Conservation (phyloP, 108 stramenopile genomes). For the Fragilariopsis cylindrus region DNA sequence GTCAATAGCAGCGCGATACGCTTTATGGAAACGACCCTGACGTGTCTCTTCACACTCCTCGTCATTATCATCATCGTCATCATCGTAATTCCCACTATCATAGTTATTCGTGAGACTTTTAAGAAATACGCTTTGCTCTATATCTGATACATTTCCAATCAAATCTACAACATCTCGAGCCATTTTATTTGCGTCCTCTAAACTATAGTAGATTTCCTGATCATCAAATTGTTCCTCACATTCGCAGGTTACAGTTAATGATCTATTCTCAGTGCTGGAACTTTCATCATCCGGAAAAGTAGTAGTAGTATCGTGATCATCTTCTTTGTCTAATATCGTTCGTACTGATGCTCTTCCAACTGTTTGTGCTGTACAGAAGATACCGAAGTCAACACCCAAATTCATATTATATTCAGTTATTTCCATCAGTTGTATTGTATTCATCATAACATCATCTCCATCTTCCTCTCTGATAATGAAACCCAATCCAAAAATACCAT, state of each 20-base stretch:
- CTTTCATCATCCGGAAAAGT: background rate
- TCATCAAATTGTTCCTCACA: constrained; percentile 13
- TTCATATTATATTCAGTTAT: constrained; percentile 26
- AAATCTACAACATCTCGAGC: background rate
- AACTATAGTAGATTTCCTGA: background rate
- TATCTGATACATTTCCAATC: background rate
- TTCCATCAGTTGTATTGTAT: constrained; percentile 20
- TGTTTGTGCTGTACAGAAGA: constrained; percentile 21
- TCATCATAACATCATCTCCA: constrained; percentile 15
- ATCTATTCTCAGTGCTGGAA: background rate
- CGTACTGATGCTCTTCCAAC: constrained; percentile 15
- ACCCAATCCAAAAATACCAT: constrained; percentile 27
- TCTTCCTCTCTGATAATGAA: constrained; percentile 7
- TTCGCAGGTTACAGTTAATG: background rate
- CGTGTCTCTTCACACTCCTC: constrained; percentile 15
- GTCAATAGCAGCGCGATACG: constrained; percentile 5
- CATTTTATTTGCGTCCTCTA: constrained; percentile 20
- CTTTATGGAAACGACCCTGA: constrained; percentile 16
- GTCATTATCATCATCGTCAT: constrained; percentile 7
- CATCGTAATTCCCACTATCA: background rate
- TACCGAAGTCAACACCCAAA: constrained; percentile 25
- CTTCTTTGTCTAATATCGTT: background rate
- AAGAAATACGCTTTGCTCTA: background rate
- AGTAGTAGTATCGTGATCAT: background rate
- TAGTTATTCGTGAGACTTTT: background rate